A percentile compares a stretch with the other conserved stretches of the same genome.
phyloP scores from a whole-genome alignment of 1,139 yeast genomes.

The Lodderomyces jiufengensis region DNA sequence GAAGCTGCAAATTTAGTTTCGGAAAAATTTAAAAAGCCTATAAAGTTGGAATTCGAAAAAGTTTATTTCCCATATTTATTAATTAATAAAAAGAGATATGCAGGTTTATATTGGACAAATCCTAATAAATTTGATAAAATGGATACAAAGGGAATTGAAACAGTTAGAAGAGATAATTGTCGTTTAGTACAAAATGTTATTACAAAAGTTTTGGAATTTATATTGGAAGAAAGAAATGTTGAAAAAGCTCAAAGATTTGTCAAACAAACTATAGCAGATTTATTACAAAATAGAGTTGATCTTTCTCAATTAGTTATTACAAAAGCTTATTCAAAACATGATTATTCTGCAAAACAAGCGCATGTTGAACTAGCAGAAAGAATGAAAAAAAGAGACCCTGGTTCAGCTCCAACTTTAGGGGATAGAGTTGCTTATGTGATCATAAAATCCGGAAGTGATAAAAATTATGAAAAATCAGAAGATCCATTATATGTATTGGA shows the following conservation, averaged over 20 bases:
- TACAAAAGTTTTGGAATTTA: constrained; percentile 82
- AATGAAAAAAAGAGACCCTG: constrained; percentile 95
- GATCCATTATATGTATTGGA: constrained; percentile 94
- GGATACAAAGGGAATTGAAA: constrained; percentile 98
- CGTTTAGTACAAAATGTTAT: constrained; percentile 91
- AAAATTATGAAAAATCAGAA: constrained; percentile 92
- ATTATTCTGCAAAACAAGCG: constrained; percentile 94
- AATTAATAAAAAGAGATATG: constrained; percentile 94
- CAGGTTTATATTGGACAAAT: constrained; percentile 94
- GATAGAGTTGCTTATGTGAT: constrained; percentile 98
- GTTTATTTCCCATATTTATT: constrained; percentile 92
- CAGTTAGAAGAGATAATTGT: constrained; percentile 97
- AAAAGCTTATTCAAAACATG: constrained; percentile 84
- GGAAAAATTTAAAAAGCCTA: constrained; percentile 73
- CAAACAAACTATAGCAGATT: constrained; percentile 82
- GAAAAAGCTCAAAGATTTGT: constrained; percentile 82
- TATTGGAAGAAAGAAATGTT: constrained; percentile 88
- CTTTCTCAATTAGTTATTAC: constrained; percentile 92
- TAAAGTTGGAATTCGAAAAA: constrained; percentile 93
- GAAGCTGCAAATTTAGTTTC: constrained; percentile 93
- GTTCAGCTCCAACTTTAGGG: constrained; percentile 94
- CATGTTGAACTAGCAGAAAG: constrained; percentile 95
- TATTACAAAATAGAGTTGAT: constrained; percentile 87
- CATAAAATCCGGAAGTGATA: constrained; percentile 76
- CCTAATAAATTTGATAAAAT: constrained; percentile 89